Evolutionary conservation across 306 rosid species (phyloP), one percentile per base, ranked within the genome.

Genomic region (Rubus parviflorus): DNA sequence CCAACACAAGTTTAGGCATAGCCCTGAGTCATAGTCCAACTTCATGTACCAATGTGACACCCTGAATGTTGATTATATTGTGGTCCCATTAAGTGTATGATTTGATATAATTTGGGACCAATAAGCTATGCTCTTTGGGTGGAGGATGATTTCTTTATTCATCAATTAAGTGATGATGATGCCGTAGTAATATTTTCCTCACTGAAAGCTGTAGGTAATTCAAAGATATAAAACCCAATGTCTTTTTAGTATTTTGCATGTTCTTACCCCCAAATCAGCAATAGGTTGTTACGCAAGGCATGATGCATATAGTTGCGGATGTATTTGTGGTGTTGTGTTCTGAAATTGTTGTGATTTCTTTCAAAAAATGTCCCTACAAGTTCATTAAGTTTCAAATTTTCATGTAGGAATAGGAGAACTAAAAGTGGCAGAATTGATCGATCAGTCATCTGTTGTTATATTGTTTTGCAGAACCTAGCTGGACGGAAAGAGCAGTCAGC

Each of bases 401-500:
- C 5, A 14, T 35, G 10, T 13, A 35, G 68, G 17, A 30, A 35
- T 4, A 63, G n/a, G 43, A 63, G 45, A 35, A 63, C 20, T 35
- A 37, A 30, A 37, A 38, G 16, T 64, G 4, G 47, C 47, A 64
- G 22, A 61, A 35, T 80, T 81, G 70, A 83, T 41, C 56, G 60
- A 61, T 77, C 57, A 1, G 35, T 30, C 20, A 69, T 22, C 35
- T 67, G 81, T 56, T 83, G 38, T 43, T 69, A 37, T 38, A 70
- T 62, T 69, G 69, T 83, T 77, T 75, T 77, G 65, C 92, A 96
- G 99, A 90, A 91, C 82, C 87, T 90, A 73, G 99, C 99, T 79
- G 91, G 91, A 76, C 91, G 98, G 47, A 96, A 96, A 78, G 99
- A 96, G 90, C 99, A 86, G 77, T 92, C 99, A 58, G 99, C 99